These are phyloP conservation scores for Tillandsia fasciculata DNA, from an alignment of 176 grass and related monocot genomes.

Conservation along the genomic window DNA sequence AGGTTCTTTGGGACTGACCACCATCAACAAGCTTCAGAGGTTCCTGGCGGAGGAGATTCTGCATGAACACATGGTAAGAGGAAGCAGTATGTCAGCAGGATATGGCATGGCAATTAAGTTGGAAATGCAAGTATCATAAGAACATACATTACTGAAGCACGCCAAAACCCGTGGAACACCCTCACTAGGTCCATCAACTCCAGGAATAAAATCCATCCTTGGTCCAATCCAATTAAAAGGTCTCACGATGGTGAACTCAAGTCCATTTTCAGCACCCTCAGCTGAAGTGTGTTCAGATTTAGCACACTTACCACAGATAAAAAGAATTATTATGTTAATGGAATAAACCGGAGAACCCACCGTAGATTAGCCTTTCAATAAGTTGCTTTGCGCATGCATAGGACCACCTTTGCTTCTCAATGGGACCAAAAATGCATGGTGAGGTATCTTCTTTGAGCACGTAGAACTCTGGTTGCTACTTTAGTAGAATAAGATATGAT, in stretches of 20 bases:
- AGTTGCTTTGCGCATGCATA: constrained; percentile 96
- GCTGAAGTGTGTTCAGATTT: constrained; percentile 37
- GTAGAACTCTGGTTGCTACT: constrained; percentile 80
- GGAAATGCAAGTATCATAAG: neutral
- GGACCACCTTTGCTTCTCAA: constrained; percentile 89
- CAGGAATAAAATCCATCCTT: constrained; percentile 99
- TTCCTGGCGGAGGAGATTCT: constrained; percentile 87
- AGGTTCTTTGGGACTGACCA: constrained; percentile 82
- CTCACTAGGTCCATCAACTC: constrained; percentile 92
- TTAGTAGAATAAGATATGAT: constrained; percentile 12
- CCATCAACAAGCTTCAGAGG: constrained; percentile 90
- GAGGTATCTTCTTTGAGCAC: constrained; percentile 90
- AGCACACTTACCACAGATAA: constrained; percentile 5
- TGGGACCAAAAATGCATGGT: constrained; percentile 84
- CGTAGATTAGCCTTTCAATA: constrained; percentile 94
- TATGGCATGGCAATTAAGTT: neutral
- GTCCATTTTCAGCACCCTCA: constrained; percentile 80
- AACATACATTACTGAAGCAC: constrained; percentile 92
- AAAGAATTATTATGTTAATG: constrained; percentile 5
- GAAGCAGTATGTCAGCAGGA: neutral
- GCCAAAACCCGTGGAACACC: constrained; percentile 92
- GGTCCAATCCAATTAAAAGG: constrained; percentile 99
- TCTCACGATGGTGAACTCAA: constrained; percentile 90
- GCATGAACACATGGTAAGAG: neutral
- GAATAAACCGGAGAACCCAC: constrained; percentile 20